Base-by-base conservation (phyloP, 768 basidiomycete genomes). In the Mycena belliarum region DNA sequence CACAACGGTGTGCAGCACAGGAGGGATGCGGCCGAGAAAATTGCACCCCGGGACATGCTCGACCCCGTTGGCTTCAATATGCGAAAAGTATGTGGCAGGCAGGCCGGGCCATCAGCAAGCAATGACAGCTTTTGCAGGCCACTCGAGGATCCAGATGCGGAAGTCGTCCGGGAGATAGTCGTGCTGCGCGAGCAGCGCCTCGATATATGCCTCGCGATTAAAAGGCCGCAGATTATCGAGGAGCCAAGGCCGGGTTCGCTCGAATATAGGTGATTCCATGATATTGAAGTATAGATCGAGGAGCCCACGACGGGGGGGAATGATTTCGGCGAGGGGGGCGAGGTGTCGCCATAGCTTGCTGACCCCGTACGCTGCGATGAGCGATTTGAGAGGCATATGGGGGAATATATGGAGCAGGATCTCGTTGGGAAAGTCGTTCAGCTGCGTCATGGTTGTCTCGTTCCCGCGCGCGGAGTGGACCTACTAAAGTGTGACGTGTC, bases 101-200 rank as follows among this genome's bases (percentile, higher is more conserved):
- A 50, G 49, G 6, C 49, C 25, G 16, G 49, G 49, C 49, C 49
- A 41, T 11, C 29, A 23, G 40, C 49, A 50, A 1, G 23, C 26
- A 12, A 50, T 38, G 14, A 29, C 49, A 3, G 49, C 49, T n/a
- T 40, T 37, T n/a, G 33, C 49, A 14, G 49, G 49, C 49, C 49
- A 50, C 38, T 50, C 49, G 38, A 50, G 35, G 26, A 50, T 41
- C 49, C 49, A 50, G 35, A 50, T 8, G 7, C 38, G 40, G 26
- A 50, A 50, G 6, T 50, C 49, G 3, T 28, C 21, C 14, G 49
- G 49, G 15, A 50, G 15, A 16, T 40, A 26, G n/a, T 40, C 11
- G 25, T 50, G 48, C n/a, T 50, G 49, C 9, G 4, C 16, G 14
- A 50, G 49, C 2, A 50, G 49, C 16, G 38, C 49, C n/a, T 24